Base-by-base conservation (phyloP, 805 yeast genomes). In the Torulaspora maleeae region DNA sequence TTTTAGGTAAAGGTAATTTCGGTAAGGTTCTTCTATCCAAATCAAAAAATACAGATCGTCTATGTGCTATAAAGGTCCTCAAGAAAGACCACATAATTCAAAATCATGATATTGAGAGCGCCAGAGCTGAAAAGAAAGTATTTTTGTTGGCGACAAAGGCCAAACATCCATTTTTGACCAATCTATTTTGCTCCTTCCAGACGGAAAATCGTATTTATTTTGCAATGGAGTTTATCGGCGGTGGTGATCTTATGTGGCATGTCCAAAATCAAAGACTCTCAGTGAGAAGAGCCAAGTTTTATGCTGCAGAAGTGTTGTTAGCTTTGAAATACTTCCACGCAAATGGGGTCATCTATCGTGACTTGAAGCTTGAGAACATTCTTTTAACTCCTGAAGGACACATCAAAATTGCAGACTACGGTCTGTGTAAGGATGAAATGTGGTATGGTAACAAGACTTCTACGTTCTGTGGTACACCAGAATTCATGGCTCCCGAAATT, bases 191-290 rank as follows among this genome's bases (percentile, higher is more conserved):
- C 61, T 90, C 97, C 59, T 93, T 93, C 77, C 99, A 93, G 69
- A 93, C 99, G 0, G 99, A 93, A 55, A 93, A 95, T 63, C 80
- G 99, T 62, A 86, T 93, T 34, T 93, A 93, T 66, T 93, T 93
- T 70, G 99, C 95, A 12, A 93, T 93, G 99, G 98, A 93, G 66
- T 93, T 89, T 62, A 83, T 93, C 41, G 82, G 95, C 16, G 99
- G 99, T 48, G 99, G 99, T 66, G 99, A 93, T 70, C 76, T 93
- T 60, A 93, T 93, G 99, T 90, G 96, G 95, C 99, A 93, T 65
- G 95, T 93, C 58, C 99, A 93, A 68, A 87, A 88, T 60, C 85
- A 86, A 48, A 77, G 91, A 58, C 85, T 93, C 60, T 82, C 96
- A 1, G 83, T 90, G 13, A 80, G 85, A 54, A 77, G 97, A 55